A percentile compares a stretch with the other conserved stretches of the same genome.
These are phyloP conservation scores for Puccinia horiana DNA, from an alignment of 1,284 basidiomycete species.

Conservation along the genomic window DNA sequence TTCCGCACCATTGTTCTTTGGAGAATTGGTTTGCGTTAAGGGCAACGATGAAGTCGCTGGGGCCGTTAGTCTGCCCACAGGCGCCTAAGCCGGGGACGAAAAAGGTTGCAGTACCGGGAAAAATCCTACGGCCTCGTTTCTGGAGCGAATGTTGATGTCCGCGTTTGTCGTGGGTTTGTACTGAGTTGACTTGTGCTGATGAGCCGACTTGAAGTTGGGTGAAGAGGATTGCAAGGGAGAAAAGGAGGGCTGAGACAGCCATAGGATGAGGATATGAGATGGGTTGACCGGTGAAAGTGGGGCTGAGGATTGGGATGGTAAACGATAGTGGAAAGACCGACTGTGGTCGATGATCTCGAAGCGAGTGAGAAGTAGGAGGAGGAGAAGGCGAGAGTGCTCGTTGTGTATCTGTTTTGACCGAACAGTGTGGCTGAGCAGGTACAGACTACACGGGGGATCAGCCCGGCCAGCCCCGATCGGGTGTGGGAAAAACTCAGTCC, in stretches of 20 bases:
- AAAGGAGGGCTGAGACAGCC: background rate
- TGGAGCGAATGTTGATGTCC: background rate
- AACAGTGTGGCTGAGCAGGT: no score
- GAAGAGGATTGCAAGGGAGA: background rate
- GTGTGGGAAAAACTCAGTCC: no score
- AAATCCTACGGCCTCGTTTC: background rate
- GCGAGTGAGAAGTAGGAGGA: background rate
- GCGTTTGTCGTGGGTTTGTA: background rate
- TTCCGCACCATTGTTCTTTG: conserved; percentile 3
- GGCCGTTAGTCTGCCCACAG: conserved; percentile 67
- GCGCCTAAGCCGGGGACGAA: conserved; percentile 69
- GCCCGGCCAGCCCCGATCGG: no score
- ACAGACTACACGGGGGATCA: no score
- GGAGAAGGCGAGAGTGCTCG: no score
- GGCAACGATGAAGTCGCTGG: conserved; percentile 66
- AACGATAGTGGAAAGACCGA: background rate
- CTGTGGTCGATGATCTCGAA: background rate
- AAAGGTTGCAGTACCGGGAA: conserved; percentile 36
- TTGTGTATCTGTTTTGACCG: no score
- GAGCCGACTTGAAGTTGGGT: background rate
- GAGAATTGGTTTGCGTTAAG: conserved; percentile 68
- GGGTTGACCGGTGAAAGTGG: no score
- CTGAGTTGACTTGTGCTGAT: background rate
- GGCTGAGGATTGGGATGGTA: background rate
- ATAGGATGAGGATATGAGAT: no score